A percentile compares a stretch with the other conserved stretches of the same genome.
Evolutionary conservation across 1,284 basidiomycete genomes (phyloP).

Genomic region (Caloboletus firmus): DNA sequence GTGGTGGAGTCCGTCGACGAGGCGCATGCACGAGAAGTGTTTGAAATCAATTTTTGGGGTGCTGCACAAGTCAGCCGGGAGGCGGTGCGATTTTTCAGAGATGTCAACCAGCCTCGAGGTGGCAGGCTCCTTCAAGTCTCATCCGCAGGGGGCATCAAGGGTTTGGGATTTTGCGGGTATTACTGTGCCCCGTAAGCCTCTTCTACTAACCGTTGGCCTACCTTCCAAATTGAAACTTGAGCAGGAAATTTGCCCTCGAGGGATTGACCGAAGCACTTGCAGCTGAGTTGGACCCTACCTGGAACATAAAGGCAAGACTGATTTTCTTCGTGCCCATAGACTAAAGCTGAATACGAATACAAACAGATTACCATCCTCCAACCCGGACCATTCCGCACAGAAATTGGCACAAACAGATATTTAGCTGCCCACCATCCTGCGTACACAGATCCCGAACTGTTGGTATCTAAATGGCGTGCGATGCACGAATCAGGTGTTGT

Average conservation of each 20-base stretch:
- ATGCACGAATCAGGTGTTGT: not conserved
- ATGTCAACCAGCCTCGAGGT: slow-evolving; percentile 36
- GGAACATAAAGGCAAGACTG: slow-evolving; percentile 32
- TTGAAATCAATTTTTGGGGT: slow-evolving; percentile 42
- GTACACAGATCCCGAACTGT: slow-evolving; percentile 15
- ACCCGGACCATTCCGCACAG: slow-evolving; percentile 25
- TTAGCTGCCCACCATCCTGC: slow-evolving; percentile 16
- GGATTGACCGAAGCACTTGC: slow-evolving; percentile 25
- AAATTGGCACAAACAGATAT: slow-evolving; percentile 3
- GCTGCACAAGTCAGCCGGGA: slow-evolving; percentile 32
- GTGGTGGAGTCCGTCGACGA: slow-evolving; percentile 26
- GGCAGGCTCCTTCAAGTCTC: slow-evolving; percentile 36
- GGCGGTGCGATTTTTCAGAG: slow-evolving; percentile 39
- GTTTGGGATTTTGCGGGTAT: slow-evolving; percentile 11
- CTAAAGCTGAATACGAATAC: not conserved
- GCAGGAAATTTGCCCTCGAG: slow-evolving; percentile 31
- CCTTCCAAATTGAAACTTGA: not conserved
- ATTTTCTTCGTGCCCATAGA: fast-evolving
- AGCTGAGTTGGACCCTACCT: slow-evolving; percentile 30
- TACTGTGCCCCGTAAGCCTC: slow-evolving; percentile 27
- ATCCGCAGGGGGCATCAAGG: slow-evolving; percentile 22
- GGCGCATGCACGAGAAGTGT: slow-evolving; percentile 27
- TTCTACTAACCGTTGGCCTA: not conserved
- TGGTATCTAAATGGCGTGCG: slow-evolving; percentile 9
- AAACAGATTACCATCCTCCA: slow-evolving; percentile 27